Evolutionary conservation across 768 basidiomycete genomes (phyloP).

Genomic region (Udeniomyces megalosporus): DNA sequence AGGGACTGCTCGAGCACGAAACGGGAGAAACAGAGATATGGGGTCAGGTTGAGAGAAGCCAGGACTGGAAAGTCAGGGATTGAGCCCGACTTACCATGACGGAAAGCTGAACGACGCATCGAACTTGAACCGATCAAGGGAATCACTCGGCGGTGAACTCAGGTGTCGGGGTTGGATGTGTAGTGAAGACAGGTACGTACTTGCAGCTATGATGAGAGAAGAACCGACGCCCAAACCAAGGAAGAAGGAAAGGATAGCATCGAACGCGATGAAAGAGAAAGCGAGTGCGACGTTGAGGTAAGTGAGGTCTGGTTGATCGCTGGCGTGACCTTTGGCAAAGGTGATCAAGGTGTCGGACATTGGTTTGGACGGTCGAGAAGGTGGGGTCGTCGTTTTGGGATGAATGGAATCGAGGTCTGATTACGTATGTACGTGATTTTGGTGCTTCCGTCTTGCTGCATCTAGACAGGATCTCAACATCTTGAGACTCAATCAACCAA

Average conservation of each 20-base stretch:
- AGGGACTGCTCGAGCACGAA: background rate
- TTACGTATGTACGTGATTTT: too few species aligned
- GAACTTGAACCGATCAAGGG: conserved; percentile 21
- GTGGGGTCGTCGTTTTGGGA: too few species aligned
- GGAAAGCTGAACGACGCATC: conserved; percentile 64
- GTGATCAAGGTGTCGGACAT: too few species aligned
- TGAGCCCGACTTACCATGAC: conserved; percentile 46
- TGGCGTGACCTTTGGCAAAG: too few species aligned
- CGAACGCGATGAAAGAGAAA: conserved; percentile 56
- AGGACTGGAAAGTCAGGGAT: background rate
- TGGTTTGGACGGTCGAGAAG: too few species aligned
- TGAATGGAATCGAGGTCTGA: too few species aligned
- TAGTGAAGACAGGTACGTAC: background rate
- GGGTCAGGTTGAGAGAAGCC: background rate
- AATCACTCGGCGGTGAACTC: too few species aligned
- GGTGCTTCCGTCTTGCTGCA: too few species aligned
- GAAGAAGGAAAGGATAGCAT: conserved; percentile 46
- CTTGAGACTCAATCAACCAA: too few species aligned
- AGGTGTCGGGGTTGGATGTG: background rate
- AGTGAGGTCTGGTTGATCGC: too few species aligned
- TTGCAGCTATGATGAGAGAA: conserved; percentile 50
- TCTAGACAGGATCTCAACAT: too few species aligned
- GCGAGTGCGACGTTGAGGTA: conserved; percentile 53
- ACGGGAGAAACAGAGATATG: background rate
- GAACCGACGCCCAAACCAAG: conserved; percentile 54